Conservation (phyloP, 352 stramenopile genomes). For the Globisporangium emineosum region DNA sequence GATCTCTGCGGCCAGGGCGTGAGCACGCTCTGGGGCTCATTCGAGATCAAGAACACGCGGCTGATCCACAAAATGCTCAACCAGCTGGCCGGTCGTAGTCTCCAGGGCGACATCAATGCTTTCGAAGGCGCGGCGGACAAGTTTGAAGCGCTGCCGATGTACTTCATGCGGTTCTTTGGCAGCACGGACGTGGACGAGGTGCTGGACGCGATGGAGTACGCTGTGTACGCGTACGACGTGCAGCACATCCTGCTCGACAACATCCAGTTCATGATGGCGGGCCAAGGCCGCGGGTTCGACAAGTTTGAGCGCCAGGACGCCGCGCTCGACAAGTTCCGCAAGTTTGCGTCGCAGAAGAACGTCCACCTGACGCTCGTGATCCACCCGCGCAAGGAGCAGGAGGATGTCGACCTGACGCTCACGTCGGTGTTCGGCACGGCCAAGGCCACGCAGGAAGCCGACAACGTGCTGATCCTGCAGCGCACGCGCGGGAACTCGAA, state of each 20-base stretch:
- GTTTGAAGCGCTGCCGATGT: conserved; percentile 95
- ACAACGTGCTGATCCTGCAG: conserved; percentile 99
- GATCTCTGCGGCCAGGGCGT: conserved; percentile 94
- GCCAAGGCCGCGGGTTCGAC: conserved; percentile 80
- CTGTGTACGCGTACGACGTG: conserved; percentile 97
- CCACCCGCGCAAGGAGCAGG: conserved; percentile 98
- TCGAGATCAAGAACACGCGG: conserved; percentile 99
- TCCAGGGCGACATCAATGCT: conserved; percentile 68
- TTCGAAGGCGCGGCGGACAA: conserved; percentile 80
- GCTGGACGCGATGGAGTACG: conserved; percentile 98
- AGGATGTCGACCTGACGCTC: conserved; percentile 90
- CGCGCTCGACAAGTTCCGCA: conserved; percentile 94
- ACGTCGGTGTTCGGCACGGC: conserved; percentile 97
- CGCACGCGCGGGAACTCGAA: conserved; percentile 85
- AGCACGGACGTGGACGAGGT: conserved; percentile 94
- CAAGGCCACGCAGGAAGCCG: conserved; percentile 99
- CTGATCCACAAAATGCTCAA: conserved; percentile 98
- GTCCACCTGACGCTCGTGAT: conserved; percentile 99
- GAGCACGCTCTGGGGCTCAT: conserved; percentile 98
- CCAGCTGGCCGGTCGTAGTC: conserved; percentile 83
- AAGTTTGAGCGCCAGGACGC: conserved; percentile 92
- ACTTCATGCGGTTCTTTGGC: conserved; percentile 99
- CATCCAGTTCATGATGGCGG: conserved; percentile 99
- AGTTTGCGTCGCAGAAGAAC: conserved; percentile 97
- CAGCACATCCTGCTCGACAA: conserved; percentile 99